Evolutionary conservation across 306 rosid genomes (phyloP), one percentile per base, ranked within the genome.

Genomic region (Argentina anserina): DNA sequence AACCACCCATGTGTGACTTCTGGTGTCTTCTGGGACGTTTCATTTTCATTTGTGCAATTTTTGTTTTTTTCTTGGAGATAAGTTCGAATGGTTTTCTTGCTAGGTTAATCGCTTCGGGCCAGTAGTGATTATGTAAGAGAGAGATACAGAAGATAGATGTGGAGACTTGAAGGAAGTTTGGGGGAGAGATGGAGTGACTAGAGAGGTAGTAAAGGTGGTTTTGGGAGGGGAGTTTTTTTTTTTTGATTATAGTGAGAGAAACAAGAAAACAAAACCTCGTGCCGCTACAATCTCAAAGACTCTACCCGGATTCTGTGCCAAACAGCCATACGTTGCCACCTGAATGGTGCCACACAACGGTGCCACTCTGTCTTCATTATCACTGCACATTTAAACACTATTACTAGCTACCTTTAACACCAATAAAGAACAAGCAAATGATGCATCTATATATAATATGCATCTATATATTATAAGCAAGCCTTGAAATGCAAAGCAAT

Each of bases 321-420:
- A 43, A 31, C 45, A 66, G 75, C 84, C 92, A 85, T 81, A 60
- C 84, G 98, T 87, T 86, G 34, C 20, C 28, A 67, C 61, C 73
- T 87, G 73, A 90, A 73, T 93, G 98, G 98, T 73, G 70, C 9
- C 2, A 28, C 18, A 59, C 9, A 75, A 45, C 98, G 98, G 97
- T 83, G 97, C 67, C 71, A 70, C 69, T 40, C 84, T 70, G 88
- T 71, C 90, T 82, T 82, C 64, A 50, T 34, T 23, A 42, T 43
- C 45, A 66, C 55, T 14, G 25, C 43, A n/a, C 43, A 18, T 67
- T 47, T 49, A 28, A 67, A 12, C 55, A 25, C 39, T 15, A 43
- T 7, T 23, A 6, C 39, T 10, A 6, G 64, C n/a, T 1, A 26
- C 63, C 36, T 58, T 56, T 26, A 26, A 12, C 63, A 56, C 63